phyloP scores from a whole-genome alignment of 176 grass and related monocot species.

The Carex pumila region DNA sequence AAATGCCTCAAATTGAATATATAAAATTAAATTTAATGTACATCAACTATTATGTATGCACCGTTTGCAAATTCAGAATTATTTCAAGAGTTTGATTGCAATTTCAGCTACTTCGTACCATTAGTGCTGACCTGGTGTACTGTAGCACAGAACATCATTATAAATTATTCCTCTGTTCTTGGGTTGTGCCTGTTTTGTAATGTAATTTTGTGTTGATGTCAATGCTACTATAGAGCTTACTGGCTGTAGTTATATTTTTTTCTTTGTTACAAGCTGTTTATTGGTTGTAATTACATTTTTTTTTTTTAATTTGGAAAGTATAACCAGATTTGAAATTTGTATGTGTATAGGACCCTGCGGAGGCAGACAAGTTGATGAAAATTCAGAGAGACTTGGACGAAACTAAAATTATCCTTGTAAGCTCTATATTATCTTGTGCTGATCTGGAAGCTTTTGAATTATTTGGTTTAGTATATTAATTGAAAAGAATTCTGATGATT shows the following conservation, averaged over 20 bases:
- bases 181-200: neutral
- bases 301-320: neutral
- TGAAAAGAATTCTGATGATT: neutral
- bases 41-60: neutral
- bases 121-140: neutral
- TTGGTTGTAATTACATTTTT: neutral
- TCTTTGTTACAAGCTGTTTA: neutral
- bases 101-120: neutral
- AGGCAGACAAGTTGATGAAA: slow-evolving; percentile 94
- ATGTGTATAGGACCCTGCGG: slow-evolving; percentile 73
- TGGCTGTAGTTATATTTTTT: neutral
- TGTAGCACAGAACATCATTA: neutral
- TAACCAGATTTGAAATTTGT: neutral
- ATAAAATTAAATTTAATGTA: neutral
- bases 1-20: neutral
- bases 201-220: neutral
- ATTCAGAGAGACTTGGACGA: slow-evolving; percentile 97
- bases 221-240: neutral
- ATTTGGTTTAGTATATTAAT: neutral
- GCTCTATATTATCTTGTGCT: slow-evolving; percentile 5
- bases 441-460: neutral
- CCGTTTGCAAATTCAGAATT: neutral
- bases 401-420: slow-evolving; percentile 98
- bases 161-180: neutral
- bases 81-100: neutral